Percentiles rank a stretch among this genome's conserved stretches.
Conservation (phyloP, 306 rosid genomes). For the Inga leiocalycina region DNA sequence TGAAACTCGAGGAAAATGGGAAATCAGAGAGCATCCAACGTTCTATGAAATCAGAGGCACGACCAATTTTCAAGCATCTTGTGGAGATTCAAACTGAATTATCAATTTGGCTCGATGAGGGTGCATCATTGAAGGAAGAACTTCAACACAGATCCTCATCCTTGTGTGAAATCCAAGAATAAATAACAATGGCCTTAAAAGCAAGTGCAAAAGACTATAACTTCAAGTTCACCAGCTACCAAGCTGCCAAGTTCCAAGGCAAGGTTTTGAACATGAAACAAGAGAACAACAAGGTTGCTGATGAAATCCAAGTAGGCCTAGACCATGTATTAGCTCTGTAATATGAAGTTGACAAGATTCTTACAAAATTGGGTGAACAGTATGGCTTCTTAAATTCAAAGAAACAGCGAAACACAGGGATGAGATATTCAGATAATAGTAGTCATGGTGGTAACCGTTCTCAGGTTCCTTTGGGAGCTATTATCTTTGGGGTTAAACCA, state of each 20-base stretch:
- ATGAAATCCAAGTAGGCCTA: constrained; percentile 79
- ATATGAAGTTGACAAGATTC: constrained; percentile 60
- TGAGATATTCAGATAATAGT: constrained; percentile 46
- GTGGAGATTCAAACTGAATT: constrained; percentile 76
- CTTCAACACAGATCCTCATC: constrained; percentile 70
- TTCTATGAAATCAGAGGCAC: constrained; percentile 67
- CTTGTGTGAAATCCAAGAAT: constrained; percentile 78
- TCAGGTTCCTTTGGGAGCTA: constrained; percentile 77
- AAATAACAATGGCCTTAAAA: constrained; percentile 76
- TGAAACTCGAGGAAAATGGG: constrained; percentile 53
- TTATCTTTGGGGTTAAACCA: constrained; percentile 76
- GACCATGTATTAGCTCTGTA: constrained; percentile 65
- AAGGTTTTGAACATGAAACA: constrained; percentile 96
- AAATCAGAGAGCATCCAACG: constrained; percentile 47
- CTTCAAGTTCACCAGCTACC: constrained; percentile 85
- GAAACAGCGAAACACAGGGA: constrained; percentile 47
- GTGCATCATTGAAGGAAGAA: constrained; percentile 64
- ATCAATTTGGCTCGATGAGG: constrained; percentile 66
- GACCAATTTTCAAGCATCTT: constrained; percentile 84
- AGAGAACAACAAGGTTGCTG: constrained; percentile 87
- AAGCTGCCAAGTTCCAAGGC: constrained; percentile 98
- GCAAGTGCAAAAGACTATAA: constrained; percentile 85
- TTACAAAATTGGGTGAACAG: constrained; percentile 67
- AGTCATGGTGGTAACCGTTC: constrained; percentile 36
- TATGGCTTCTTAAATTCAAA: constrained; percentile 59